phyloP scores from a whole-genome alignment of 306 rosid species.

The Begonia loranthoides region DNA sequence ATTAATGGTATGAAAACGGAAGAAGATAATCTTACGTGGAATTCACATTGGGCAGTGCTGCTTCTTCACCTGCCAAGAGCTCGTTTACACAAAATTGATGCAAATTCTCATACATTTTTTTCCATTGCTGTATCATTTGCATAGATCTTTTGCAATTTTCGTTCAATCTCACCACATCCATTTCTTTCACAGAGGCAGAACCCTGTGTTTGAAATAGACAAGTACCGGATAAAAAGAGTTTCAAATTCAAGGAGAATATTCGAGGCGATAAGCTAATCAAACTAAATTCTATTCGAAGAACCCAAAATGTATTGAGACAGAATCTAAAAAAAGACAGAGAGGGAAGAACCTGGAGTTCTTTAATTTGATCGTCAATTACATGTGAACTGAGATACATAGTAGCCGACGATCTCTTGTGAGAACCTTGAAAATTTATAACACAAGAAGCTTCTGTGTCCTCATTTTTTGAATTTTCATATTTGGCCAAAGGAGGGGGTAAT shows the following conservation, averaged over 20 bases:
- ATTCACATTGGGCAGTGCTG: constrained; percentile 18
- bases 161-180: constrained; percentile 60
- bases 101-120: constrained; percentile 51
- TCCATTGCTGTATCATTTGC: constrained; percentile 49
- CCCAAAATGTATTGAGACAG: no score
- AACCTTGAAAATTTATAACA: constrained; percentile 15
- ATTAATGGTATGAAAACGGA: background rate
- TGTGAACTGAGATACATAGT: constrained; percentile 24
- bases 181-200: constrained; percentile 45
- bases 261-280: no score
- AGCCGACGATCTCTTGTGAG: constrained; percentile 13
- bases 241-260: no score
- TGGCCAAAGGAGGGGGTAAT: constrained; percentile 47
- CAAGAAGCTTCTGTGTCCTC: constrained; percentile 23
- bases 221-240: no score
- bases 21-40: constrained; percentile 12
- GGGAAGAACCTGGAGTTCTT: constrained; percentile 57
- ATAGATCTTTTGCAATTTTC: constrained; percentile 32
- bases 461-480: constrained; percentile 25
- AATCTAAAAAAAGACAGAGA: background rate
- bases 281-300: no score
- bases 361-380: constrained; percentile 32
- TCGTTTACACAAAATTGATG: constrained; percentile 47
- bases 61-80: constrained; percentile 32
- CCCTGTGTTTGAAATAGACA: constrained; percentile 34